phyloP scores from a whole-genome alignment of 345 rosid species.

The Melaleuca alternifolia region DNA sequence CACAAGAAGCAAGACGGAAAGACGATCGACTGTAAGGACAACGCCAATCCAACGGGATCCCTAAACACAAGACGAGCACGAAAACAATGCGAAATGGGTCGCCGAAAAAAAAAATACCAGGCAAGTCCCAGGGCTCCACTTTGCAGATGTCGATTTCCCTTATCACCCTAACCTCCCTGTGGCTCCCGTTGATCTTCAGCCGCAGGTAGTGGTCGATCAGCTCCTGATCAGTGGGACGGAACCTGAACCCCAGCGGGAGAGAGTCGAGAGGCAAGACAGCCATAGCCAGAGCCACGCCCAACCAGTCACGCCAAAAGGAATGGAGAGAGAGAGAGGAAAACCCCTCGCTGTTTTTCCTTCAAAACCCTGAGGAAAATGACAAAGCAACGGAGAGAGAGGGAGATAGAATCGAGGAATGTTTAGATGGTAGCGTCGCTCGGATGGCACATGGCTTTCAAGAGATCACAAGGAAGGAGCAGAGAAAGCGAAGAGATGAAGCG shows the following conservation, averaged over 20 bases:
- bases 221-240: constrained; percentile 88
- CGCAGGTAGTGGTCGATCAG: constrained; percentile 59
- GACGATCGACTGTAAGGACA: not conserved
- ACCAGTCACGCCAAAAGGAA: not conserved
- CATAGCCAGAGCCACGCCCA: constrained; percentile 6
- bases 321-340: not conserved
- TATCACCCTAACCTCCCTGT: constrained; percentile 49
- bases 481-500: not conserved
- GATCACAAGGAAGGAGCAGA: not conserved
- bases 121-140: constrained; percentile 96
- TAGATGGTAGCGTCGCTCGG: not conserved
- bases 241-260: constrained; percentile 76
- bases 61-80: not conserved
- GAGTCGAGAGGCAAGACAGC: constrained; percentile 38
- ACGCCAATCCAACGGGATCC: not conserved
- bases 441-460: not conserved
- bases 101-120: constrained; percentile 25
- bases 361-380: not conserved
- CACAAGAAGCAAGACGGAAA: not conserved
- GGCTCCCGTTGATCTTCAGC: constrained; percentile 60
- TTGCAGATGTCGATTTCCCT: constrained; percentile 80
- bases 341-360: not conserved
- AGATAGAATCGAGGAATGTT: not conserved
- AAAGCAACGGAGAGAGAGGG: not conserved
- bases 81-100: not conserved